A percentile compares a stretch with the other conserved stretches of the same genome.
phyloP scores from a whole-genome alignment of 2,329 filamentous ascomycete genomes.

The Penicillium brasilianum region DNA sequence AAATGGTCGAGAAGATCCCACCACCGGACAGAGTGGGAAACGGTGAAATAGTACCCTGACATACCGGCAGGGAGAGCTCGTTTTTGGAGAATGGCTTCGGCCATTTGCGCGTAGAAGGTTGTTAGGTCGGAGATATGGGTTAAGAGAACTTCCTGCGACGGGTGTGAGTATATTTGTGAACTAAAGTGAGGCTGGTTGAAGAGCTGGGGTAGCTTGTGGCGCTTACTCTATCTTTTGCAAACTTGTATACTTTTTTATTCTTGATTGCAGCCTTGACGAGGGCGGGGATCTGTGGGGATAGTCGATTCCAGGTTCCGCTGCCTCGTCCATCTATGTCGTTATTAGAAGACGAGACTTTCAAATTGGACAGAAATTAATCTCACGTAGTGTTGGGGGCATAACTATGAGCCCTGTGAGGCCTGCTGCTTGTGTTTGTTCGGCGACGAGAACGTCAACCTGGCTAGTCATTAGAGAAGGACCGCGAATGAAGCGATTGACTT shows the following conservation, averaged over 20 bases:
- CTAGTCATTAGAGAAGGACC: neutral
- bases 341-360: neutral
- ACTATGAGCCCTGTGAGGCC: conserved; percentile 8
- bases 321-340: conserved; percentile 9
- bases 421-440: conserved; percentile 12
- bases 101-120: conserved; percentile 8
- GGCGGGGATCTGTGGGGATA: conserved; percentile 14
- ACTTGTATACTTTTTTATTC: conserved; percentile 14
- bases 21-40: conserved; percentile 8
- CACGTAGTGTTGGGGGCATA: conserved; percentile 13
- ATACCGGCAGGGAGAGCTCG: neutral
- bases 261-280: conserved; percentile 10
- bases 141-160: conserved; percentile 1
- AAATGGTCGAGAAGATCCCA: conserved; percentile 11
- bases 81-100: conserved; percentile 9
- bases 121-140: conserved; percentile 16
- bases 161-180: neutral
- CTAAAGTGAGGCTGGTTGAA: no score
- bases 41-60: conserved; percentile 11
- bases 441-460: conserved; percentile 13
- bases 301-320: conserved; percentile 14
- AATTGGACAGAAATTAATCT: neutral
- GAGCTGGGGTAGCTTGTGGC: no score
- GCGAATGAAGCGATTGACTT: neutral
- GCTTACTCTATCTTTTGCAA: conserved; percentile 7